phyloP scores from a whole-genome alignment of 805 yeast genomes.

The Barnettozyma wickerhamii region DNA sequence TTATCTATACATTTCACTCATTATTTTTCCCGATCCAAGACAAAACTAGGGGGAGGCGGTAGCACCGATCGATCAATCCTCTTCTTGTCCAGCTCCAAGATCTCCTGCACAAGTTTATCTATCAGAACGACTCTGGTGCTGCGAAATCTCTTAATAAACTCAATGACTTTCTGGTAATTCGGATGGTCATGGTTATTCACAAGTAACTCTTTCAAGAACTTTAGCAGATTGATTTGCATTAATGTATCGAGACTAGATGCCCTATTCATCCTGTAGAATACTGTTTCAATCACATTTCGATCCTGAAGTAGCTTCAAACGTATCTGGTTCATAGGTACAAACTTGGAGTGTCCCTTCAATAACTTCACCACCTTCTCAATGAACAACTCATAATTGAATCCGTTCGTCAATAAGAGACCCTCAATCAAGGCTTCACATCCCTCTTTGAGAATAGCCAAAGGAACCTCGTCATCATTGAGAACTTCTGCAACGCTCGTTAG shows the following conservation, averaged over 20 bases:
- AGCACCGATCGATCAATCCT: slow-evolving; percentile 30
- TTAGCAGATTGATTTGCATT: slow-evolving; percentile 20
- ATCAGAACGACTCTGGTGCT: slow-evolving; percentile 15
- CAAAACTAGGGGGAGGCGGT: too few species aligned
- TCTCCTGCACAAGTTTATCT: slow-evolving; percentile 22
- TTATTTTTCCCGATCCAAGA: too few species aligned
- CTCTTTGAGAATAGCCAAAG: too few species aligned
- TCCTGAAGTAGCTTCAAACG: slow-evolving; percentile 17
- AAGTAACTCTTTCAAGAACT: slow-evolving; percentile 16
- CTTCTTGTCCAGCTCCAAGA: slow-evolving; percentile 10
- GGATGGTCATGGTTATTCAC: slow-evolving; percentile 10
- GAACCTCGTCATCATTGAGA: slow-evolving; percentile 30
- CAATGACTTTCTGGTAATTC: slow-evolving; percentile 12
- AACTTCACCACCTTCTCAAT: slow-evolving; percentile 38
- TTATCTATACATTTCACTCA: too few species aligned
- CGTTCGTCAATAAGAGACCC: slow-evolving; percentile 37
- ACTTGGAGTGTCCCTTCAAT: slow-evolving; percentile 11
- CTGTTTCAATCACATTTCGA: slow-evolving; percentile 9
- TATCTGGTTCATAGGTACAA: slow-evolving; percentile 18
- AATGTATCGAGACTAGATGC: slow-evolving; percentile 12
- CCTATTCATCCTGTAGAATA: slow-evolving; percentile 12
- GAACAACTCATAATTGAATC: slow-evolving; percentile 40
- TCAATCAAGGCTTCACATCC: slow-evolving; percentile 31
- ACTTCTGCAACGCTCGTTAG: slow-evolving; percentile 39
- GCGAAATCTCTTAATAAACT: slow-evolving; percentile 6